These are phyloP conservation scores for Camellia oleifera DNA, from an alignment of 179 eudicot genomes.

Conservation along the genomic window DNA sequence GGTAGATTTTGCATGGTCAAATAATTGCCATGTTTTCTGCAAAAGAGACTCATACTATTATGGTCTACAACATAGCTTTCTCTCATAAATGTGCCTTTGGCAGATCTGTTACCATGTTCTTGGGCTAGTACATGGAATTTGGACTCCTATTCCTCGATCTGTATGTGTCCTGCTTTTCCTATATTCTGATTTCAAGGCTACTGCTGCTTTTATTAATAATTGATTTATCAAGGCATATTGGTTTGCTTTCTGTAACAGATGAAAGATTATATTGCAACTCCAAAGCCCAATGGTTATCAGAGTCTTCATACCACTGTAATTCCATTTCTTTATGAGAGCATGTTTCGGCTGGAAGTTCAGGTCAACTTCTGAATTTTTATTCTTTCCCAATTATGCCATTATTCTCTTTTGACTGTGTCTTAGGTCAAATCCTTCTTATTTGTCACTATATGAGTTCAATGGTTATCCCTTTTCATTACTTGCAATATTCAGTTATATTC, in stretches of 20 bases:
- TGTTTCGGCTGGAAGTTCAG: constrained; percentile 97
- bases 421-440: not conserved
- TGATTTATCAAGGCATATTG: constrained; percentile 2
- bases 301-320: constrained; percentile 98
- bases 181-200: not conserved
- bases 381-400: not conserved
- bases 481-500: not conserved
- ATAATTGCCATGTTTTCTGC: not conserved
- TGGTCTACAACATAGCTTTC: not conserved
- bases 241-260: constrained; percentile 50
- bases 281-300: constrained; percentile 97
- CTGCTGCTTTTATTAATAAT: constrained; percentile 1
- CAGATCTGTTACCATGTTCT: constrained; percentile 97
- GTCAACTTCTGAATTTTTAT: constrained; percentile 29
- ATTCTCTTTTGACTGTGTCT: constrained; percentile 6
- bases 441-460: not conserved
- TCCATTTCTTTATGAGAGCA: constrained; percentile 98
- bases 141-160: constrained; percentile 93
- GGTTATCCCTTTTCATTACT: not conserved
- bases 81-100: constrained; percentile 18
- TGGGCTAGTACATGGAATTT: constrained; percentile 93
- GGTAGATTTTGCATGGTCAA: constrained; percentile 35
- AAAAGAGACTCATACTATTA: not conserved
- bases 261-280: constrained; percentile 96
- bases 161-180: constrained; percentile 44